phyloP scores from a whole-genome alignment of 306 rosid genomes.

The Senna siamea region DNA sequence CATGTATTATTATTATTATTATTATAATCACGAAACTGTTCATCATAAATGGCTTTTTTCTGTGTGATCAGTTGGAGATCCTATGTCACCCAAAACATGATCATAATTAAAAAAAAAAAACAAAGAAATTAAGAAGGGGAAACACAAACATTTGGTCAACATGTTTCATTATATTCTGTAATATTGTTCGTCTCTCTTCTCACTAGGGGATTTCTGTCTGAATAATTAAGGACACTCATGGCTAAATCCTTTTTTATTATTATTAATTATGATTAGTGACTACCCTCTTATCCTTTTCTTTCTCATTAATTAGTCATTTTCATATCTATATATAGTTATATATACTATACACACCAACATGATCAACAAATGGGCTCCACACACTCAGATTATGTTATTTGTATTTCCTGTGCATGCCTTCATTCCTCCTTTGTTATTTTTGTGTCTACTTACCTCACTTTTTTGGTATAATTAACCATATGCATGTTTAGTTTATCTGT shows the following conservation, averaged over 20 bases:
- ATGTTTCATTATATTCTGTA: constrained; percentile 47
- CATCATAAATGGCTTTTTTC: constrained; percentile 14
- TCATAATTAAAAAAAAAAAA: constrained; percentile 45
- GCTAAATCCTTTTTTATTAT: constrained; percentile 34
- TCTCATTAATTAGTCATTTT: constrained; percentile 47
- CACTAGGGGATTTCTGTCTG: background rate
- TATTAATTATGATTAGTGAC: constrained; percentile 47
- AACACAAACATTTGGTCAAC: constrained; percentile 59
- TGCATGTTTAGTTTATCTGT: background rate
- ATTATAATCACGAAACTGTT: background rate
- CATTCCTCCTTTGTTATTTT: background rate
- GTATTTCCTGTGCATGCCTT: too few species aligned
- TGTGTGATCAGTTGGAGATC: constrained; percentile 27
- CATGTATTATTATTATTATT: constrained; percentile 21
- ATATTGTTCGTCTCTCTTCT: constrained; percentile 35
- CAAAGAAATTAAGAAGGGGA: constrained; percentile 19
- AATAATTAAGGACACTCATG: constrained; percentile 29
- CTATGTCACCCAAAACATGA: constrained; percentile 74
- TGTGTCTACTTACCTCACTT: background rate
- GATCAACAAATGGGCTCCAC: constrained; percentile 64
- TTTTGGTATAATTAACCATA: background rate
- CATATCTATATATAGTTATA: background rate
- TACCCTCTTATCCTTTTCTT: constrained; percentile 37
- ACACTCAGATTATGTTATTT: too few species aligned
- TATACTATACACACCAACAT: constrained; percentile 22